These are phyloP conservation scores for Syncephalastrum racemosum DNA, from an alignment of 371 early-diverging fungal genomes.

Conservation along the genomic window DNA sequence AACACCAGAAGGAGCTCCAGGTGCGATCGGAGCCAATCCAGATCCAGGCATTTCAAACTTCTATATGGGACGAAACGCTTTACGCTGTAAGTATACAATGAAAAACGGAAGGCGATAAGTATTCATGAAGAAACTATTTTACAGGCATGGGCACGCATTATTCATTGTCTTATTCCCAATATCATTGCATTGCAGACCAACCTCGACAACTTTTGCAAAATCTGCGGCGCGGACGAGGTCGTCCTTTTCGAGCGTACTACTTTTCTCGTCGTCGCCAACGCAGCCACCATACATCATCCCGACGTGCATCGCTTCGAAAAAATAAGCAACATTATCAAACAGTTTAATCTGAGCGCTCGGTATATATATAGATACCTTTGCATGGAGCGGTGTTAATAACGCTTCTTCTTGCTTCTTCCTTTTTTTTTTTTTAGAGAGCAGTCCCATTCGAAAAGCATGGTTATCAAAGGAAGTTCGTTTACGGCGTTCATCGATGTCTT, in stretches of 20 bases:
- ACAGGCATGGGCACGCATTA: conserved; percentile 95
- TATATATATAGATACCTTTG: conserved; percentile 21
- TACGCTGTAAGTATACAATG: conserved; percentile 63
- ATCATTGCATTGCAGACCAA: conserved; percentile 77
- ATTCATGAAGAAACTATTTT: not conserved
- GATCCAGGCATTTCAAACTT: conserved; percentile 81
- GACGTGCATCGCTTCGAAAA: conserved; percentile 87
- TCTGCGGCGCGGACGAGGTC: conserved; percentile 92
- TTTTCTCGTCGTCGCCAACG: conserved; percentile 91
- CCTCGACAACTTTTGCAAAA: conserved; percentile 72
- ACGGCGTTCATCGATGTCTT: conserved; percentile 19
- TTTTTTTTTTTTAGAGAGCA: conserved; percentile 9
- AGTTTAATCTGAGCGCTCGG: conserved; percentile 85
- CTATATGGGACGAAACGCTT: conserved; percentile 96
- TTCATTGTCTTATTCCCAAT: conserved; percentile 92
- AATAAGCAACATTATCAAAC: conserved; percentile 92
- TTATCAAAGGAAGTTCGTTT: conserved; percentile 20
- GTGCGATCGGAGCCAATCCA: conserved; percentile 72
- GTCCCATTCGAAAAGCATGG: conserved; percentile 21
- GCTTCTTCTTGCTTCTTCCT: not conserved
- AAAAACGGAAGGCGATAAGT: not conserved
- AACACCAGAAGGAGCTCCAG: conserved; percentile 69
- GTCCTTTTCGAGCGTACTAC: conserved; percentile 95
- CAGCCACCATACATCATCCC: conserved; percentile 54
- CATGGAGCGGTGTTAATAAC: not conserved